Percentiles rank a stretch among this genome's conserved stretches.
These are phyloP conservation scores for Pigoraptor vietnamica DNA, from an alignment of 78 protist species.

Conservation along the genomic window DNA sequence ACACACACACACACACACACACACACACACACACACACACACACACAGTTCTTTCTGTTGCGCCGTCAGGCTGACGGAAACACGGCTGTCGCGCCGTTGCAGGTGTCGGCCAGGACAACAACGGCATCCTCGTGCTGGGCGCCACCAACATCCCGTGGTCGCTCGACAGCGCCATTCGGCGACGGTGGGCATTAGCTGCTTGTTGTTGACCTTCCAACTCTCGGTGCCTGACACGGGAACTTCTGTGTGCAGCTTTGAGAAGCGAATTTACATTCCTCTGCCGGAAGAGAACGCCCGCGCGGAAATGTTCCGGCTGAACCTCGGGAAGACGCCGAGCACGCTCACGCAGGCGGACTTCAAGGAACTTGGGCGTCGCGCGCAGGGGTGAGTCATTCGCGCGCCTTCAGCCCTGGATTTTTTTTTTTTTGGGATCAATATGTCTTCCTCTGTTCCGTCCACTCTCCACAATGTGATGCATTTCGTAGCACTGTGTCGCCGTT, in stretches of 20 bases:
- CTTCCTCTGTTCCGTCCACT: not conserved
- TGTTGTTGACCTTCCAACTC: not conserved
- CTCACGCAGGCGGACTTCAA: slow-evolving; percentile 39
- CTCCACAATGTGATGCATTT: not conserved
- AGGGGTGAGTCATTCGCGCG: slow-evolving; percentile 29
- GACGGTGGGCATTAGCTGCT: slow-evolving; percentile 56
- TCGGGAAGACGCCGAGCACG: slow-evolving; percentile 78
- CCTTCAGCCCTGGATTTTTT: not conserved
- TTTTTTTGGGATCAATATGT: not conserved
- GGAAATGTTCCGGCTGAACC: slow-evolving; percentile 72
- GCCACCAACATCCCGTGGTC: slow-evolving; percentile 99
- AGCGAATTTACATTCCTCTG: slow-evolving; percentile 85
- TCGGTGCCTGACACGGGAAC: not conserved
- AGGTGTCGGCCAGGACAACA: slow-evolving; percentile 84
- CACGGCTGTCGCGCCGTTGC: not conserved
- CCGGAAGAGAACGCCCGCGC: slow-evolving; percentile 78
- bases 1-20: not conserved
- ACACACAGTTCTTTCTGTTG: too few relatives aligned
- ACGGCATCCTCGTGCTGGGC: slow-evolving; percentile 92
- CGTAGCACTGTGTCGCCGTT: too few relatives aligned
- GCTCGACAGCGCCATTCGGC: slow-evolving; percentile 94
- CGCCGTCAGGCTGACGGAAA: too few relatives aligned
- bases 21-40: not conserved
- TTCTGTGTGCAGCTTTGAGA: slow-evolving; percentile 49
- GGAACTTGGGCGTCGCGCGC: slow-evolving; percentile 66